Conservation (phyloP, 1,284 basidiomycete species). For the Ceratobasidium sp. region DNA sequence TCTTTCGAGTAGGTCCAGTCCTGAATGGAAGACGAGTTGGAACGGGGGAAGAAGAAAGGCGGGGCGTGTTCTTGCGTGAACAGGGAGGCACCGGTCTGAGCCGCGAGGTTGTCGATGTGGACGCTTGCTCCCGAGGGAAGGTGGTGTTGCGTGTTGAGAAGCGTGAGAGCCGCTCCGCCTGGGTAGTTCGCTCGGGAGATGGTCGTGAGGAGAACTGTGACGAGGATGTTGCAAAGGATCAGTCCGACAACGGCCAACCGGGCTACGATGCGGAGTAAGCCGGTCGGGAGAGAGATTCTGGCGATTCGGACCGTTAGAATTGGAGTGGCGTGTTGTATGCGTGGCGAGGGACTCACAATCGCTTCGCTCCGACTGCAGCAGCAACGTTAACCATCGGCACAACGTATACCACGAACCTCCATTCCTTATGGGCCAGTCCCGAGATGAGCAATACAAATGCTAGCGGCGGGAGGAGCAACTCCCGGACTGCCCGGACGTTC, state of each 20-base stretch:
- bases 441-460: conserved; percentile 79
- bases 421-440: conserved; percentile 89
- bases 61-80: conserved; percentile 82
- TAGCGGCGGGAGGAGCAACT: conserved; percentile 67
- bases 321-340: not conserved
- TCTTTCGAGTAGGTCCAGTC: conserved; percentile 42
- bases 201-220: conserved; percentile 68
- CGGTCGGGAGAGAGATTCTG: not conserved
- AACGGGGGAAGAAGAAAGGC: conserved; percentile 59
- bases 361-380: conserved; percentile 74
- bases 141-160: conserved; percentile 56
- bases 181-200: conserved; percentile 89
- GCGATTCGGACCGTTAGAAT: not conserved
- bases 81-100: conserved; percentile 91
- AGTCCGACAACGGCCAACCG: conserved; percentile 61
- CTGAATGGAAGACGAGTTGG: conserved; percentile 45
- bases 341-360: conserved; percentile 66
- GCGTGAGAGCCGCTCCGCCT: conserved; percentile 80
- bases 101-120: conserved; percentile 85
- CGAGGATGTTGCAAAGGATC: conserved; percentile 66
- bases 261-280: conserved; percentile 46
- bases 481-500: conserved; percentile 62
- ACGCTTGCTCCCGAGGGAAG: conserved; percentile 58
- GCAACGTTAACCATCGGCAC: conserved; percentile 87
- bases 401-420: conserved; percentile 93